Base-by-base conservation (phyloP, 192 early-diverging fungal species). In the Podila horticola region DNA sequence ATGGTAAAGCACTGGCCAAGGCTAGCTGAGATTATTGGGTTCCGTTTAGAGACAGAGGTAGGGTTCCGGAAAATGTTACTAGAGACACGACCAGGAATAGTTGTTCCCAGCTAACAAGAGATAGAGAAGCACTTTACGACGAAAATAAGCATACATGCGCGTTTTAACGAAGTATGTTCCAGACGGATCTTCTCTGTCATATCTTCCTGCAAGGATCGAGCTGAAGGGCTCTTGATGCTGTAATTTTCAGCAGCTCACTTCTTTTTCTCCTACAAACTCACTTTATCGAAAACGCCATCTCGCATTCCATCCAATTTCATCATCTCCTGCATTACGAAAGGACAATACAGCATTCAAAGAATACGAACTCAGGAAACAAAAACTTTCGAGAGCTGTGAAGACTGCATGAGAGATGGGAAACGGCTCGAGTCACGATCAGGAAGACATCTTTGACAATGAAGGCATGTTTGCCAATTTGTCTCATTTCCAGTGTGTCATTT, bases 361-460 rank as follows among this genome's bases (percentile, higher is more conserved):
- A 13, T 24, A 26, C 4, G 34, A 17, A 51, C n/a, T 5, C 60
- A 57, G 55, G 4, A 28, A 48, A 11, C 22, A 62, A 58, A 29
- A 36, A 19, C n/a, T 24, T 19, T 19, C 24, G 0, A 33, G 59
- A 63, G 17, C 6, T 20, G 26, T 33, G 36, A 11, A 59, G 12
- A 22, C 61, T 29, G 3, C 31, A 29, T 12, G 9, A 30, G 34
- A 12, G 31, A 73, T 81, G 77, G 77, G 77, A 65, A 81, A 73
- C 62, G 77, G 77, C n/a, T 52, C 31, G 11, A 73, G 77, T 45
- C 62, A 67, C 36, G 71, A 73, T 45, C 69, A 69, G 24, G 77
- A 81, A 4, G 71, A 69, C 71, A 41, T 57, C 57, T 69, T 81
- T 63, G 70, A 71, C 62, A 79, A 79, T 79, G 71, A 81, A 69